Base-by-base conservation (phyloP, 306 rosid species). In the Bauhinia variegata region DNA sequence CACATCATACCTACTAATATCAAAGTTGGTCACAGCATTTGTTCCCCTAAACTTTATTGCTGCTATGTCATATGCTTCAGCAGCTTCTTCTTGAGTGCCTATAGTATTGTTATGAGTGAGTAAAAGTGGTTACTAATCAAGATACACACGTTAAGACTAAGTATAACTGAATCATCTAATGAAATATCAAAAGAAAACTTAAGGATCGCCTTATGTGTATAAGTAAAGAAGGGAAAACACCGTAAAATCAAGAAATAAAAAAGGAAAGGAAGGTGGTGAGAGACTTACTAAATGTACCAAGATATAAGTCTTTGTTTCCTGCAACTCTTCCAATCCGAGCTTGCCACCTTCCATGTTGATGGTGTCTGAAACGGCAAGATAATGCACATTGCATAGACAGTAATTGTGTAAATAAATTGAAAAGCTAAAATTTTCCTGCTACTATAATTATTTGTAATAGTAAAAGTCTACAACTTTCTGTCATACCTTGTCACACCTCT, bases 401-500 rank as follows among this genome's bases (percentile, higher is more conserved):
- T 80, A 75, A 82, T 82, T 73, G 66, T 63, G 34, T 72, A 48
- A 43, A 63, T 74, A 76, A 75, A 75, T 75, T 72, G 41, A 77
- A 79, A 81, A 34, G 86, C 91, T 42, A 70, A 71, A 79, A 39
- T 76, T 87, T 79, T 63, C 70, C 78, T 78, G 28, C 28, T 1
- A 23, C 28, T 23, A 23, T 2, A 79, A 5, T 46, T 11, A 17
- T 68, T 67, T 15, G 30, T 47, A 46, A 28, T 53, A 11, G 72
- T 74, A 74, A 81, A 81, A 82, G 85, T 49, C 41, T 59, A 65
- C 46, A 57, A 49, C 70, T 78, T 76, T 78, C 64, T 69, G 78
- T 86, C 97, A 88, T 95, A 95, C 99, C 99, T 90, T 88, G 99
- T 95, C 78, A 95, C 99, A 50, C 99, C 97, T 84, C 99, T 88